Conservation (phyloP, 305 asterid species). For the Rubia peregrina region DNA sequence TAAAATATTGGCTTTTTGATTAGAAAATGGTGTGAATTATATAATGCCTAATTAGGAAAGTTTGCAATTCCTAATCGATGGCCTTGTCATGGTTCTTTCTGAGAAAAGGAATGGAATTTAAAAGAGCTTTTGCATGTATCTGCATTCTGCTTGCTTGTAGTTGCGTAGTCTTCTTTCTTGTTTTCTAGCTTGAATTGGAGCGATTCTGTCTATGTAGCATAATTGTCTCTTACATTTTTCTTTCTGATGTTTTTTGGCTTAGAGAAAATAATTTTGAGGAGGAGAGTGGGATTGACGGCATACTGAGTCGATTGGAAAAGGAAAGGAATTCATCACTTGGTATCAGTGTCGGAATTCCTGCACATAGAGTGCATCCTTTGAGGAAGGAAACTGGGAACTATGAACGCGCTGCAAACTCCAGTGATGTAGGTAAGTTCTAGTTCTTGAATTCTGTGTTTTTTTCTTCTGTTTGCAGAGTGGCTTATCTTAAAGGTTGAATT, state of each 20-base stretch:
- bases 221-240: neutral
- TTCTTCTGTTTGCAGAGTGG: neutral
- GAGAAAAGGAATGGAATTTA: neutral
- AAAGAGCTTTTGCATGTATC: neutral
- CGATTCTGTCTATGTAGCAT: neutral
- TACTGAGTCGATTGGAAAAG: constrained; percentile 70
- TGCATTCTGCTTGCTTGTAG: neutral
- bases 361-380: constrained; percentile 25
- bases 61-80: neutral
- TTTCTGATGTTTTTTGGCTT: constrained; percentile 24
- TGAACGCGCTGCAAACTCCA: constrained; percentile 24
- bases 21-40: neutral
- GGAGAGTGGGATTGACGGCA: constrained; percentile 61
- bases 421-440: constrained; percentile 28
- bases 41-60: neutral
- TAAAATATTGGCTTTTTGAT: neutral
- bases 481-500: neutral
- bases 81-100: neutral
- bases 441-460: neutral
- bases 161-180: neutral
- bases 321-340: constrained; percentile 57
- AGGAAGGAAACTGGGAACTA: constrained; percentile 27
- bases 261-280: constrained; percentile 46
- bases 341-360: constrained; percentile 32
- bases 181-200: neutral